Evolutionary conservation across 2,329 filamentous ascomycete species (phyloP).

Genomic region (Colletotrichum tropicale): DNA sequence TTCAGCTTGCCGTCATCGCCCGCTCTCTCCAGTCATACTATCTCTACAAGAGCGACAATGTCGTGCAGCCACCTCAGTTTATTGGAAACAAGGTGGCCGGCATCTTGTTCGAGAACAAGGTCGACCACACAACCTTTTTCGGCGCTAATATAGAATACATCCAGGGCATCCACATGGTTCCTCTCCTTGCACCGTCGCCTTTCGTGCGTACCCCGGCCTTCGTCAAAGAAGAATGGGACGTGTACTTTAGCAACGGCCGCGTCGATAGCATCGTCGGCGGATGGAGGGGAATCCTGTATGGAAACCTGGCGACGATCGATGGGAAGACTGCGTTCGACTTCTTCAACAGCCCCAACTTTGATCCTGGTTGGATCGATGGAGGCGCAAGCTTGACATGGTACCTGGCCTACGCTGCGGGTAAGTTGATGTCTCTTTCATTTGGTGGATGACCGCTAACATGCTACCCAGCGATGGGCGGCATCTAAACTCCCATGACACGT

Average conservation of each 20-base stretch:
- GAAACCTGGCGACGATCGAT: constrained; percentile 80
- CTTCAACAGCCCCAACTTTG: constrained; percentile 71
- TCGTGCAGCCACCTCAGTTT: constrained; percentile 74
- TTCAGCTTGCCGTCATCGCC: constrained; percentile 82
- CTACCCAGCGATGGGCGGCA: constrained; percentile 24
- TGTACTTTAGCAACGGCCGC: constrained; percentile 73
- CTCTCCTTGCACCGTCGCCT: constrained; percentile 70
- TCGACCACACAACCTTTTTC: constrained; percentile 92
- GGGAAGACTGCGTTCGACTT: constrained; percentile 73
- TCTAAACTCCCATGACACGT: not conserved
- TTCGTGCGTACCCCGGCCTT: constrained; percentile 72
- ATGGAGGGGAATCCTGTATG: constrained; percentile 86
- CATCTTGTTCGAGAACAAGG: constrained; percentile 91
- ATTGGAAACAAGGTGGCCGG: constrained; percentile 77
- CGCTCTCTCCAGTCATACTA: constrained; percentile 82
- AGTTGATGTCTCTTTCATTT: constrained; percentile 36
- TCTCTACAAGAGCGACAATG: constrained; percentile 75
- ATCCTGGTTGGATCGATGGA: constrained; percentile 75
- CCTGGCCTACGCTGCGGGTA: constrained; percentile 77
- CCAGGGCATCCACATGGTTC: constrained; percentile 83
- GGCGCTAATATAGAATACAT: constrained; percentile 75
- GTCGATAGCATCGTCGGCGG: constrained; percentile 71
- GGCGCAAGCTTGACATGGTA: constrained; percentile 88
- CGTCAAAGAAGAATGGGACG: constrained; percentile 82
- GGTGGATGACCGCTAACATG: not conserved